Evolutionary conservation across 176 grass and related monocot genomes (phyloP).

Genomic region (Miscanthus lutarioriparius): DNA sequence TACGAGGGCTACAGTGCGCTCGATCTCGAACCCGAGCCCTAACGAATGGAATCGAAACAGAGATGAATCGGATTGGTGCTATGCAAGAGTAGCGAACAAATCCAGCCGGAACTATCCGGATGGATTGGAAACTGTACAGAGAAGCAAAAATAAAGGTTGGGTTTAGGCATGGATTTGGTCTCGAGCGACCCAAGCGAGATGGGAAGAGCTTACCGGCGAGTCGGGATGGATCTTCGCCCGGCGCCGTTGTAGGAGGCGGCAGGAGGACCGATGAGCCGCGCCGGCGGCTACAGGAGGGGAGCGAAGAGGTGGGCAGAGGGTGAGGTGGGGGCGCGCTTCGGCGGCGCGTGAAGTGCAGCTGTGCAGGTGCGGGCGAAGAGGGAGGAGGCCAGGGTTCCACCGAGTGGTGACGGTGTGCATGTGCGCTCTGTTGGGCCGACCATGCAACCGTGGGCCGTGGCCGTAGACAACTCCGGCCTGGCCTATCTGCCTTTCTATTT

Average conservation of each 20-base stretch:
- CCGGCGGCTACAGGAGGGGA: not conserved
- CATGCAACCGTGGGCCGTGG: not conserved
- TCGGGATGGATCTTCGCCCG: not conserved
- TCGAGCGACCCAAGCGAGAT: not conserved
- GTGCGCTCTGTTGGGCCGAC: not conserved
- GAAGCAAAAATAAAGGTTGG: not conserved
- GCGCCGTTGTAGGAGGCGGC: not conserved
- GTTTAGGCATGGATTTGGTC: not conserved
- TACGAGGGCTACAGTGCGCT: not conserved
- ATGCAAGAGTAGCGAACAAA: not conserved
- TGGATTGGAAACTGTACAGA: not conserved
- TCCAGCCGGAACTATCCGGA: not conserved
- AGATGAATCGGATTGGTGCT: not conserved
- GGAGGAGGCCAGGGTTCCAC: not conserved
- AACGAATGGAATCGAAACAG: not conserved
- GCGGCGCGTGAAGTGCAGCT: not conserved
- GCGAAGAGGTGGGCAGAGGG: not conserved
- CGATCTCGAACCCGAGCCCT: not conserved
- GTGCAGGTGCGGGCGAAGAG: not conserved
- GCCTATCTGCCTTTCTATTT: not conserved
- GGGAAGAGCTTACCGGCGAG: slow-evolving; percentile 6
- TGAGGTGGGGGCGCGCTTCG: not conserved
- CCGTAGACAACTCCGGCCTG: not conserved
- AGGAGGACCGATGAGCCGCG: not conserved
- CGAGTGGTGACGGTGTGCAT: not conserved